phyloP scores from a whole-genome alignment of 2,329 filamentous ascomycete species.

The Aspergillus thermomutatus region DNA sequence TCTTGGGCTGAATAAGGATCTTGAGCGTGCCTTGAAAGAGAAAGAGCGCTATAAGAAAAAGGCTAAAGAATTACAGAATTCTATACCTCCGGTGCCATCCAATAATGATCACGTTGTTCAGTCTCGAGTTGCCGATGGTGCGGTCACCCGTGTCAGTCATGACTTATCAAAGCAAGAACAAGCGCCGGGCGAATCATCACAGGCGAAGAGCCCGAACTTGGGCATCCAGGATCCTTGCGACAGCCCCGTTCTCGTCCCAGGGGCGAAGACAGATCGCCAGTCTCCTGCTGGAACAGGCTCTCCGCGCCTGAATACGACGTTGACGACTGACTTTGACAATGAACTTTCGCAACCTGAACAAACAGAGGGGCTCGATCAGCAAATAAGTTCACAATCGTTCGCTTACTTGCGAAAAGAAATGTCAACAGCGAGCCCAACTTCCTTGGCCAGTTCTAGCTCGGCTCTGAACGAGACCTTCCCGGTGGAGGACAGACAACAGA shows the following conservation, averaged over 20 bases:
- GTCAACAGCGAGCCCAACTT: slow-evolving; percentile 15
- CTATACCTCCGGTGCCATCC: slow-evolving; percentile 39
- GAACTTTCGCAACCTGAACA: background rate
- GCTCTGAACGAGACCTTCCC: slow-evolving; percentile 13
- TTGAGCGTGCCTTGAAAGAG: slow-evolving; percentile 86
- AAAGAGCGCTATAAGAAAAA: slow-evolving; percentile 93
- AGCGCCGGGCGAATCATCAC: background rate
- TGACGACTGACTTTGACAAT: background rate
- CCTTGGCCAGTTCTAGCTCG: slow-evolving; percentile 20
- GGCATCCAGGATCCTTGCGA: slow-evolving; percentile 2
- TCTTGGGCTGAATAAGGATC: slow-evolving; percentile 86
- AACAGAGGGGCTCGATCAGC: background rate
- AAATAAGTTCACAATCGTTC: slow-evolving; percentile 5
- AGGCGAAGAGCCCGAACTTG: background rate
- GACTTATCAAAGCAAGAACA: background rate
- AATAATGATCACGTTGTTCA: slow-evolving; percentile 10
- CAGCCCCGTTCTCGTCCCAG: background rate
- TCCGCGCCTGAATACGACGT: background rate
- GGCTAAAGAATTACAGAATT: slow-evolving; percentile 68
- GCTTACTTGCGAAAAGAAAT: slow-evolving; percentile 13
- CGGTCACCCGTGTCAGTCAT: background rate
- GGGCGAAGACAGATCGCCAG: background rate
- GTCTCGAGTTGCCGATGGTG: slow-evolving; percentile 12
- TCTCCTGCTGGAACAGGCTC: background rate
- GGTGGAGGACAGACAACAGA: slow-evolving; percentile 15